phyloP scores from a whole-genome alignment of 345 rosid species.

The Salix exigua region DNA sequence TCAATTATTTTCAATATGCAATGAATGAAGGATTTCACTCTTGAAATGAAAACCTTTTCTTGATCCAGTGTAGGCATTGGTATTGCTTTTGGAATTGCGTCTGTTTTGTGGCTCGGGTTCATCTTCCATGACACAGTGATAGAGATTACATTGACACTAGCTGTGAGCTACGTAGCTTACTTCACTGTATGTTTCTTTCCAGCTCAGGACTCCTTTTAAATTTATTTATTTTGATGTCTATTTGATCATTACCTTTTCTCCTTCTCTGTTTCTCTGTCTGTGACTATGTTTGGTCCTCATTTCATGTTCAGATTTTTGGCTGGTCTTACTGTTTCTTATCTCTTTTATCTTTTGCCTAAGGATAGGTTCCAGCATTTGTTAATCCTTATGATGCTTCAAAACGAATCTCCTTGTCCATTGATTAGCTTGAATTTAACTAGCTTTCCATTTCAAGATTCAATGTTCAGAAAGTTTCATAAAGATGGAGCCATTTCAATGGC shows the following conservation, averaged over 20 bases:
- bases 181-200: conserved; percentile 65
- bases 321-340: background rate
- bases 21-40: background rate
- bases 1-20: conserved; percentile 18
- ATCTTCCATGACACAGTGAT: conserved; percentile 91
- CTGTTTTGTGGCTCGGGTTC: conserved; percentile 90
- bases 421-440: background rate
- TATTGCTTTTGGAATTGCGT: conserved; percentile 79
- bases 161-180: conserved; percentile 88
- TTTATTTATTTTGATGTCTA: background rate
- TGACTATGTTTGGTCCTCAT: background rate
- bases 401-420: background rate
- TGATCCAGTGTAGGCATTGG: conserved; percentile 81
- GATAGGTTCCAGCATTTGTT: background rate
- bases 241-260: background rate
- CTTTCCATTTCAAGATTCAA: background rate
- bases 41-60: conserved; percentile 27
- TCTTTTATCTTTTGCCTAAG: background rate
- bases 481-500: background rate
- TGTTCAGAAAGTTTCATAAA: background rate
- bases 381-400: background rate
- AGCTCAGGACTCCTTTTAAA: background rate
- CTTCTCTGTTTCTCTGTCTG: background rate
- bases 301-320: background rate
- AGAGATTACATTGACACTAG: conserved; percentile 79